A percentile compares a stretch with the other conserved stretches of the same genome.
Evolutionary conservation across 2,329 filamentous ascomycete species (phyloP).

Genomic region (Neurospora crassa): DNA sequence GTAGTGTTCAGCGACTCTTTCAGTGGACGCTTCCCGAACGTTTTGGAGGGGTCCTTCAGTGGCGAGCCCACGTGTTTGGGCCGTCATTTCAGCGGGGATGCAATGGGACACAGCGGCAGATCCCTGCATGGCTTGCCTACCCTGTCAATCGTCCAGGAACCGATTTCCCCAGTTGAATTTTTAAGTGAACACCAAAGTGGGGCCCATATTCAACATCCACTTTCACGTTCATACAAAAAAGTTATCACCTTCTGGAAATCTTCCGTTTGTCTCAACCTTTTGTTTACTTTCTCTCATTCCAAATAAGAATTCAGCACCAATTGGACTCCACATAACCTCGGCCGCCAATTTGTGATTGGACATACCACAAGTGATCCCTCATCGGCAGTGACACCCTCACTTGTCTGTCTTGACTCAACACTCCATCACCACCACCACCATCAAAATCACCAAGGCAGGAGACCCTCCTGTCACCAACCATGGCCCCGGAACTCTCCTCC

Average conservation of each 20-base stretch:
- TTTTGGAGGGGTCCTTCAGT: not conserved
- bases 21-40: not conserved
- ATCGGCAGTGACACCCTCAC: not conserved
- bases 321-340: not conserved
- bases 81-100: not conserved
- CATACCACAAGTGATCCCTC: not conserved
- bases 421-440: not conserved
- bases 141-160: not conserved
- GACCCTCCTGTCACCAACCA: constrained; percentile 16
- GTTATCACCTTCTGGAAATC: not conserved
- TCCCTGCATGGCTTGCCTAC: not conserved
- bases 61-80: not conserved
- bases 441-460: not conserved
- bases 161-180: not conserved
- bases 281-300: not conserved
- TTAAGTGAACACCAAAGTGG: not conserved
- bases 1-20: not conserved
- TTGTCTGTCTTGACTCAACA: not conserved
- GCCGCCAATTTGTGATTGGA: not conserved
- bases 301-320: not conserved
- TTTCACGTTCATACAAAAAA: not conserved
- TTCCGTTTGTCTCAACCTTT: not conserved
- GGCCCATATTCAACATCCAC: not conserved
- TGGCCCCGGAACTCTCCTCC: constrained; percentile 45
- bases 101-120: not conserved